Conservation (phyloP, 2,329 filamentous ascomycete species). For the Exophiala dermatitidis region DNA sequence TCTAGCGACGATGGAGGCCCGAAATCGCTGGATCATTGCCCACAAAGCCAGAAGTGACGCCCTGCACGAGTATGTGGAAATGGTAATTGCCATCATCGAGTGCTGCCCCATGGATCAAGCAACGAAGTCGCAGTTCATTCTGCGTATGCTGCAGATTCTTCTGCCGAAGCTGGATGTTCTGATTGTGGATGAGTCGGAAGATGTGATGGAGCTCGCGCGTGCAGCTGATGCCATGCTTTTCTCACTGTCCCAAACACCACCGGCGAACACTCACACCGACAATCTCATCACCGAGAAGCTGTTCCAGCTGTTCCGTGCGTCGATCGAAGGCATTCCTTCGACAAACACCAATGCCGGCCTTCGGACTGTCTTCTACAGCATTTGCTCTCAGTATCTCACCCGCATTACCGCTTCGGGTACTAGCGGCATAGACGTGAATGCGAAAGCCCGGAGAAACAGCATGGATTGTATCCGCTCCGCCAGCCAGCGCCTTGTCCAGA, state of each 20-base stretch:
- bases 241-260: conserved; percentile 28
- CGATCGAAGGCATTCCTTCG: conserved; percentile 69
- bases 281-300: conserved; percentile 82
- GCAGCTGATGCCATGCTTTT: conserved; percentile 61
- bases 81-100: conserved; percentile 75
- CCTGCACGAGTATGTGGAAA: conserved; percentile 74
- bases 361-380: conserved; percentile 81
- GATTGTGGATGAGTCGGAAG: conserved; percentile 59
- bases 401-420: conserved; percentile 51
- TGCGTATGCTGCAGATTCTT: conserved; percentile 80
- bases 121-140: conserved; percentile 66
- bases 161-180: conserved; percentile 79
- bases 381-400: conserved; percentile 77
- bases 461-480: conserved; percentile 68
- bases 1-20: conserved; percentile 35
- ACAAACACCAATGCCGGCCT: conserved; percentile 61
- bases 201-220: conserved; percentile 68
- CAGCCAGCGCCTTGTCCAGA: conserved; percentile 74
- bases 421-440: conserved; percentile 40
- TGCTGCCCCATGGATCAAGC: conserved; percentile 70
- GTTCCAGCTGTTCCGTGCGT: conserved; percentile 84
- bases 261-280: conserved; percentile 39
- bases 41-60: conserved; percentile 53
- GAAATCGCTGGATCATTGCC: conserved; percentile 36
- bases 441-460: conserved; percentile 43